Evolutionary conservation across 164 flowering plant genomes (phyloP), one percentile per base, ranked within the genome.

Genomic region (Macadamia integrifolia): DNA sequence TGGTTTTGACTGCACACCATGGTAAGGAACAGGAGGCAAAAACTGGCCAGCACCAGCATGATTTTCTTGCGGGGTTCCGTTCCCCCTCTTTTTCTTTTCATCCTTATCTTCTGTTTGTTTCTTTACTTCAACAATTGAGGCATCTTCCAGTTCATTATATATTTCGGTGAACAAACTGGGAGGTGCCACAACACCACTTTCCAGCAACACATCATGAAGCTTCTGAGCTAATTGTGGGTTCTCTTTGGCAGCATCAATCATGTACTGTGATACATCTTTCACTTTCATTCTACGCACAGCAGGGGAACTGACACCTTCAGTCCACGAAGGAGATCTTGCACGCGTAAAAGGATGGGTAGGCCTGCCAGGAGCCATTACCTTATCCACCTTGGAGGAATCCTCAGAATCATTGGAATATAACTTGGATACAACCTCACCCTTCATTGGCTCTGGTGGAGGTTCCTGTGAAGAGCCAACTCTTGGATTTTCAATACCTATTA

Each of bases 241-340:
- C 75, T 91, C 97, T 80, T 91, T 91, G 35, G 99, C 95, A 77
- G 97, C 97, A 79, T 89, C 89, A 73, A 94, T 90, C 97, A 94
- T 88, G 81, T 92, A 92, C 69, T 87, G 86, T 67, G 99, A 94
- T 69, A 90, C 97, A 82, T 94, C 97, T 73, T 91, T 92, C 68
- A 88, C 97, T 79, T 94, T 92, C 97, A 85, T 90, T 71, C 79
- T 85, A 11, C 80, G 88, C 12, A 72, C 97, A 64, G 90, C 92
- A 32, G 98, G 97, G 23, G 93, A 90, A 75, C 92, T 90, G 30
- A 88, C 84, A 53, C 98, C 97, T 86, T 91, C 97, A 23, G 94
- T 93, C 97, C 97, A 93, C 32, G 98, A 90, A 70, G 97, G 97
- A 71, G 96, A 93, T 80, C 97, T 81, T 13, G 84, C 89, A 82